Base-by-base conservation (phyloP, 139 green algal genomes). In the Coccomyxa sp. region DNA sequence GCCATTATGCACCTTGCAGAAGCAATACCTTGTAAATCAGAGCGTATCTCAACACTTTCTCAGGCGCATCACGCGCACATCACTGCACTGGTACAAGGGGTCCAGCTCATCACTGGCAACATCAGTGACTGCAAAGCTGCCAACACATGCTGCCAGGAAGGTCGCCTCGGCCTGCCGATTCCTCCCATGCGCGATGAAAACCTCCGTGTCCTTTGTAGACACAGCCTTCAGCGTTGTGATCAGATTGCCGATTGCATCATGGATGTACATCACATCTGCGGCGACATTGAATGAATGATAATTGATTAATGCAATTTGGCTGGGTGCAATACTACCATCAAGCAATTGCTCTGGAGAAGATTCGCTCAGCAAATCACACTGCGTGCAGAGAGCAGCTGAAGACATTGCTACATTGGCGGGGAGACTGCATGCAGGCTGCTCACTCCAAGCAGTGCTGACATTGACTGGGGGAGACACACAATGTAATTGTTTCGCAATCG, bases 41-140 rank as follows among this genome's bases (percentile, higher is more conserved):
- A 51, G 38, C 38, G 7, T 51, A 51, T 7, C 38, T 51, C 3
- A 51, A 51, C 38, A 51, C 63, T 57, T 82, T 38, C 23, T 51
- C 79, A 93, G 30, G 60, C 60, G 21, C 45, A 88, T 81, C 77
- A 94, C 88, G 18, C 86, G 76, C 57, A 94, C 90, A 60, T 94
- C 91, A 10, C 63, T 87, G 59, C 84, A 91, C 31, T 88, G 87
- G 45, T 90, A 94, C 23, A 88, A 80, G 0, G 86, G 81, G 78
- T 94, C 77, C 45, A 94, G 82, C 76, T 93, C 84, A 18, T 23
- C 27, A 17, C 60, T 59, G 0, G 32, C 14, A 31, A 94, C 75
- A 0, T 57, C 30, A 25, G 75, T 31, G 0, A 90, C 60, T 0
- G 0, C 9, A 13, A 93, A 86, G 58, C 77, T n/a, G 59, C 57